Evolutionary conservation across 2,329 filamentous ascomycete genomes (phyloP).

Genomic region (Fusarium succisae): DNA sequence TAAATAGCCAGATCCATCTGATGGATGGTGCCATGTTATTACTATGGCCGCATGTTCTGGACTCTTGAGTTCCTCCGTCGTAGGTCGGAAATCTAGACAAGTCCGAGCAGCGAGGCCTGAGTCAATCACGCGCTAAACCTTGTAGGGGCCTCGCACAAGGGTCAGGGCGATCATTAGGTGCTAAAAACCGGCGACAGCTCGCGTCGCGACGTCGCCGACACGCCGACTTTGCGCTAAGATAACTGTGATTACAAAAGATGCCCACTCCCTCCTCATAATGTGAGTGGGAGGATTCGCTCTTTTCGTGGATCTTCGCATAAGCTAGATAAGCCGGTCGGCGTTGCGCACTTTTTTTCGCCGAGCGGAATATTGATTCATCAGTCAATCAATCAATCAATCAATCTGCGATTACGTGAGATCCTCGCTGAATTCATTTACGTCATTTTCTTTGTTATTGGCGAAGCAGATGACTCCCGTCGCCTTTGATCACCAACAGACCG

Average conservation of each 20-base stretch:
- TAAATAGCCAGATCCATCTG: constrained; percentile 5
- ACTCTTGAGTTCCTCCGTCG: neutral
- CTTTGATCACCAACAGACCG: neutral
- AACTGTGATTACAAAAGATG: neutral
- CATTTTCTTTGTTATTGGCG: neutral
- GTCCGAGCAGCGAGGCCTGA: neutral
- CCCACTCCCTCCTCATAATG: neutral
- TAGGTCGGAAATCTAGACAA: neutral
- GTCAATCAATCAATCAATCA: neutral
- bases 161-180: neutral
- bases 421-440: neutral
- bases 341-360: neutral
- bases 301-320: neutral
- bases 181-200: neutral
- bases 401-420: neutral
- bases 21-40: neutral
- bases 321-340: neutral
- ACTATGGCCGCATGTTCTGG: neutral
- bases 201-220: neutral
- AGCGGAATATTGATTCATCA: neutral
- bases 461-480: neutral
- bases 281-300: neutral
- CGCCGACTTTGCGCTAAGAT: neutral
- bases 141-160: neutral
- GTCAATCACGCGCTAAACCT: neutral